Evolutionary conservation across 306 rosid species (phyloP).

Genomic region (Cucurbita moschata): DNA sequence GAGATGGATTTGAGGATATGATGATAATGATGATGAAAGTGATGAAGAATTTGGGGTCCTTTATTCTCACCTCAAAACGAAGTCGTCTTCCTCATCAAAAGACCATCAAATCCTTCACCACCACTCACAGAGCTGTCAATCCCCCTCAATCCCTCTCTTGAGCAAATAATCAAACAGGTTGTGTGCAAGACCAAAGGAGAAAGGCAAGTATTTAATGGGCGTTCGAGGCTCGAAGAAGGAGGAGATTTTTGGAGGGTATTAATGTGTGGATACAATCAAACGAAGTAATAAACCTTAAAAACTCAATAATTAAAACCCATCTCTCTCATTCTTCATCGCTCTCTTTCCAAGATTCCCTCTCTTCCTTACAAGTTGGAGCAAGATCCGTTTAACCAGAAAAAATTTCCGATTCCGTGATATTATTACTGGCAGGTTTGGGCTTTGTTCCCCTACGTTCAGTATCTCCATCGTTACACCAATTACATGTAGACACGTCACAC

Average conservation of each 20-base stretch:
- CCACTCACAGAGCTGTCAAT: slow-evolving; percentile 25
- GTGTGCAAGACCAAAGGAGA: slow-evolving; percentile 12
- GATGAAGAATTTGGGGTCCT: slow-evolving; percentile 32
- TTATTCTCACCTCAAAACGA: slow-evolving; percentile 20
- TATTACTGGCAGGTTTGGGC: neutral
- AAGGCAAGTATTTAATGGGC: slow-evolving; percentile 23
- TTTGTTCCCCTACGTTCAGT: neutral
- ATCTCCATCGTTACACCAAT: neutral
- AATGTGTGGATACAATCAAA: slow-evolving; percentile 36
- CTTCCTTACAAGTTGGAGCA: slow-evolving; percentile 18
- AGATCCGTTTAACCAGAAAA: slow-evolving; percentile 30
- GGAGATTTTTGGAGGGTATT: slow-evolving; percentile 6
- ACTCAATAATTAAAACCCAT: neutral
- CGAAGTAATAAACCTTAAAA: neutral
- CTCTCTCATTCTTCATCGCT: neutral
- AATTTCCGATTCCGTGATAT: slow-evolving; percentile 4
- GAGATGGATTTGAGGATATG: slow-evolving; percentile 20
- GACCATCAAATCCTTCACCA: slow-evolving; percentile 23
- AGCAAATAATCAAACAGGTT: slow-evolving; percentile 24
- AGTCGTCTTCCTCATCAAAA: slow-evolving; percentile 27
- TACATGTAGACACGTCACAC: neutral
- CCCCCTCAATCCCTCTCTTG: slow-evolving; percentile 4
- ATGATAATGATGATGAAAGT: slow-evolving; percentile 18
- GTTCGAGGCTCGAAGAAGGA: slow-evolving; percentile 7
- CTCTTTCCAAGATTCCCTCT: neutral